These are phyloP conservation scores for Neocallimastix lanati DNA, from an alignment of 192 early-diverging fungal species.

Conservation along the genomic window DNA sequence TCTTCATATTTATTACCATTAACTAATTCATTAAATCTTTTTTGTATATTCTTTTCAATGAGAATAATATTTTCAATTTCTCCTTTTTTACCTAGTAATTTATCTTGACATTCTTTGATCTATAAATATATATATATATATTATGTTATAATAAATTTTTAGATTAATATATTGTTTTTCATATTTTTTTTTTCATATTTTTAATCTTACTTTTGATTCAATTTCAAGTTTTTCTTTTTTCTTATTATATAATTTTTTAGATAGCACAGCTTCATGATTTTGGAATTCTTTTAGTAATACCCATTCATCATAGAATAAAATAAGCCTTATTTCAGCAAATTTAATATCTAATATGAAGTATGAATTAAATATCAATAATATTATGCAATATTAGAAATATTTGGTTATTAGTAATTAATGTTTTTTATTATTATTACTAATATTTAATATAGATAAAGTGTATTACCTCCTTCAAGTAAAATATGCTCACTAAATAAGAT, in stretches of 20 bases:
- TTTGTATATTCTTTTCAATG: constrained; percentile 28
- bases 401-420: too few species aligned
- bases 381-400: too few species aligned
- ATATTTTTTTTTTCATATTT: too few species aligned
- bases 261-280: constrained; percentile 30
- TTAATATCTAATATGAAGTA: constrained; percentile 42
- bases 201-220: constrained; percentile 17
- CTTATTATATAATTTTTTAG: constrained; percentile 29
- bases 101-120: constrained; percentile 44
- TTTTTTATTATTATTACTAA: too few species aligned
- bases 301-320: constrained; percentile 44
- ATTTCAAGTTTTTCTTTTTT: constrained; percentile 30
- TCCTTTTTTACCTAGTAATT: constrained; percentile 27
- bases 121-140: neutral
- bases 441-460: too few species aligned
- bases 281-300: constrained; percentile 45
- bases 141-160: too few species aligned
- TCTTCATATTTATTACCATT: constrained; percentile 46
- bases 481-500: constrained; percentile 21
- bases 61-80: constrained; percentile 33
- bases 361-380: too few species aligned
- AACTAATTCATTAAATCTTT: constrained; percentile 18
- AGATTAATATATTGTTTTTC: too few species aligned
- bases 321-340: constrained; percentile 34
- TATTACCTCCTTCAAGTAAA: constrained; percentile 34